Evolutionary conservation across 2,329 filamentous ascomycete species (phyloP), one percentile per base, ranked within the genome.

Genomic region (Chaetothyriales sp.): DNA sequence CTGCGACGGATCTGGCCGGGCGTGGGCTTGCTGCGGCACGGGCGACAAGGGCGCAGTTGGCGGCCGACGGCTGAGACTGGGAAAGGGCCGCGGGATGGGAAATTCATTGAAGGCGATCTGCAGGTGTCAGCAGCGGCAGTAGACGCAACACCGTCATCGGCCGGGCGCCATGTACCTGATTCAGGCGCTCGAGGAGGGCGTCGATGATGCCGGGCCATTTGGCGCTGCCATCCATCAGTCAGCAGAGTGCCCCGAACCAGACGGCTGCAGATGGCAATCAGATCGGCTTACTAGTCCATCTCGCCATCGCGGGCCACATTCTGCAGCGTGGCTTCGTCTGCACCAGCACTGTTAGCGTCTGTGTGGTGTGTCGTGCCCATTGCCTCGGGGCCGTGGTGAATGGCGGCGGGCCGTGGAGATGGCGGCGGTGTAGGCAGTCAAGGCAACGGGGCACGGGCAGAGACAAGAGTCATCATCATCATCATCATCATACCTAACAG

Each of bases 91-190:
- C 19, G 85, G 85, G 60, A 84, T 82, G 44, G 85, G 81, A 61
- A 94, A 95, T 49, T 83, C 82, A 64, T 81, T 75, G 66, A 79
- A 77, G 43, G 85, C 78, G 59, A 89, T 90, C 86, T 94, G 54
- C 50, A 52, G 48, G 2, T 2, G 9, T 44, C 20, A 18, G 18
- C 18, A 18, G 8, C 43, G 43, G 55, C 47, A 55, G 51, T 7
- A 44, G 5, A 9, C 13, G 19, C 10, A 37, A 49, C 19, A 25
- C 43, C 25, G 22, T 3, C 10, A 22, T 20, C 10, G 46, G 47
- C 37, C 22, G 49, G 19, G 37, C 25, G 48, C 45, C 37, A 52
- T 66, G 60, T 66, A 81, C 77, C 65, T 79, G 75, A 66, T 92
- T 83, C 48, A 90, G 74, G 61, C 82, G 79, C 54, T 78, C 70